These are phyloP conservation scores for Juglanconis oblonga DNA, from an alignment of 2,329 filamentous ascomycete genomes.

Conservation along the genomic window DNA sequence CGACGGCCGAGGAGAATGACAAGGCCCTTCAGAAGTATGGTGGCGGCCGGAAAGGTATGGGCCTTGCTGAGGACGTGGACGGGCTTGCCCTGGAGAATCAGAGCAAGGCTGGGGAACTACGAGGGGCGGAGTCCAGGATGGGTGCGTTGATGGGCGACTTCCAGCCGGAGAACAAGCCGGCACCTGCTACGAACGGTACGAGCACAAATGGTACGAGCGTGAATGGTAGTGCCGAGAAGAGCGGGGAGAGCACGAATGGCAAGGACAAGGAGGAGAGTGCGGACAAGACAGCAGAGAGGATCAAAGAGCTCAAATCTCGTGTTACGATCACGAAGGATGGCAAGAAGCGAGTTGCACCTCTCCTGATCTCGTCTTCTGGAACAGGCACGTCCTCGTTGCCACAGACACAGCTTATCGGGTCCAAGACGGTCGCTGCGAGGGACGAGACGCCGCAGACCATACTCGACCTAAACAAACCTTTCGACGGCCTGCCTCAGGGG, in stretches of 20 bases:
- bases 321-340: conserved; percentile 96
- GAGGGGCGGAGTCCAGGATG: conserved; percentile 91
- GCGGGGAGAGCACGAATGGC: conserved; percentile 20
- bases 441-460: conserved; percentile 76
- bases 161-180: conserved; percentile 46
- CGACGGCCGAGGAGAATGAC: conserved; percentile 83
- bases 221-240: conserved; percentile 22
- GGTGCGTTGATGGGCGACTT: conserved; percentile 95
- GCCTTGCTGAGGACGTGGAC: conserved; percentile 89
- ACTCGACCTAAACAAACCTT: conserved; percentile 88
- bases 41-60: conserved; percentile 80
- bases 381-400: conserved; percentile 85
- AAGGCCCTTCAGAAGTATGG: conserved; percentile 92
- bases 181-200: conserved; percentile 47
- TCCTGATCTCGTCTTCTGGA: conserved; percentile 86
- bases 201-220: conserved; percentile 39
- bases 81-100: conserved; percentile 83
- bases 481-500: conserved; percentile 87
- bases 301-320: conserved; percentile 73
- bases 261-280: conserved; percentile 39
- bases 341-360: conserved; percentile 89
- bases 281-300: conserved; percentile 52
- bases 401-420: conserved; percentile 81
- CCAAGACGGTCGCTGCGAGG: conserved; percentile 58
- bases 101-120: conserved; percentile 87